These are phyloP conservation scores for Fennellomyces sp. DNA, from an alignment of 371 early-diverging fungal genomes.

Conservation along the genomic window DNA sequence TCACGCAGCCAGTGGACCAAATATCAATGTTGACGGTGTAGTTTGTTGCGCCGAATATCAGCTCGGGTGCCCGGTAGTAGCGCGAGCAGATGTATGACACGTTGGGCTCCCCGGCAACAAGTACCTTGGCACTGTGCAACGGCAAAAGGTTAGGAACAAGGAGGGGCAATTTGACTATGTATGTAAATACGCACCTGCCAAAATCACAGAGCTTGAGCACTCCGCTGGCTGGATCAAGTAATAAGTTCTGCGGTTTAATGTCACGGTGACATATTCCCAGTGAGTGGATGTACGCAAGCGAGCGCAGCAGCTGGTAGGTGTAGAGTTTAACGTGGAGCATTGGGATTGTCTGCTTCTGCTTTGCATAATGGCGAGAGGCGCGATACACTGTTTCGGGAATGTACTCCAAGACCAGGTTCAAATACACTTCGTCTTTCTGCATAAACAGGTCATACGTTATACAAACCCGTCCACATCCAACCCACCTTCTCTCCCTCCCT, in stretches of 20 bases:
- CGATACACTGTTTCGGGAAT: conserved; percentile 90
- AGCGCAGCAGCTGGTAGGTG: conserved; percentile 94
- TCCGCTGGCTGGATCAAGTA: conserved; percentile 84
- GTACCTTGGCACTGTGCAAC: conserved; percentile 83
- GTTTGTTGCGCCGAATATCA: conserved; percentile 96
- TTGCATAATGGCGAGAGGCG: conserved; percentile 81
- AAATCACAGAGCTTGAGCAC: conserved; percentile 98
- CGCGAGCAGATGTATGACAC: conserved; percentile 98
- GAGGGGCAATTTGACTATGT: neutral
- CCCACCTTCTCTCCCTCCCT: neutral
- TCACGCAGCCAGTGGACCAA: conserved; percentile 99
- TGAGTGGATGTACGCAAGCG: conserved; percentile 72
- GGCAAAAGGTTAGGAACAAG: neutral
- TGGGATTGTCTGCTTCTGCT: conserved; percentile 93
- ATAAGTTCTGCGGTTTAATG: conserved; percentile 66
- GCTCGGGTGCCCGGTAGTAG: conserved; percentile 98
- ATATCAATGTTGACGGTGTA: conserved; percentile 94
- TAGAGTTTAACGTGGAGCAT: conserved; percentile 92
- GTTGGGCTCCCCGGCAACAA: conserved; percentile 93
- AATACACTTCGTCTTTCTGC: conserved; percentile 81
- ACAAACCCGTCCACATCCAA: neutral
- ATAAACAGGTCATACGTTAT: neutral
- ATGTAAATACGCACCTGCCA: conserved; percentile 70
- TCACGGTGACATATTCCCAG: conserved; percentile 65
- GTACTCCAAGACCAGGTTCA: conserved; percentile 86